Percentiles rank a stretch among this genome's conserved stretches.
Conservation (phyloP, 495 filamentous ascomycete species). For the Trichocladium antarcticum region DNA sequence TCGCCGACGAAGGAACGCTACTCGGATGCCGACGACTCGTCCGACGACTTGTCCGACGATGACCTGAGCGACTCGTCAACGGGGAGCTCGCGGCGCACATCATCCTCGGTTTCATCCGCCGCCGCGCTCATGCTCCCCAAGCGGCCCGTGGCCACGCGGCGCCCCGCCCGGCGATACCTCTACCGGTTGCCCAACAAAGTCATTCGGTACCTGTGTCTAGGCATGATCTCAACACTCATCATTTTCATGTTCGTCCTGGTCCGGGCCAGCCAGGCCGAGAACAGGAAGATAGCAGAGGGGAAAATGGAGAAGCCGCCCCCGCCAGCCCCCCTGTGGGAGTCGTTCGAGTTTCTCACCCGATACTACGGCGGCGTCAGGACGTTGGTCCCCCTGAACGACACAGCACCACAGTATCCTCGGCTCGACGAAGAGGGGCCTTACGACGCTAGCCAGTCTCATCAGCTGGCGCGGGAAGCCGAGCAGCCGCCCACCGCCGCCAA, state of each 20-base stretch:
- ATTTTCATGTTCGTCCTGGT: constrained; percentile 62
- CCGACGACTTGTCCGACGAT: too few species aligned
- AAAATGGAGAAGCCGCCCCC: constrained; percentile 37
- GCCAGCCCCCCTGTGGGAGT: constrained; percentile 64
- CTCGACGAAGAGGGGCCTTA: constrained; percentile 36
- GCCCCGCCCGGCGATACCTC: constrained; percentile 33
- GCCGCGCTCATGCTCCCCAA: constrained; percentile 46
- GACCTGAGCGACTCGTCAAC: constrained; percentile 30
- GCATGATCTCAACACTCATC: constrained; percentile 53
- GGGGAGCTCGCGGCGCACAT: constrained; percentile 38
- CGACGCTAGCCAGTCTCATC: constrained; percentile 20
- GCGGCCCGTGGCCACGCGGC: constrained; percentile 19
- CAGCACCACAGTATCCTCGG: constrained; percentile 67
- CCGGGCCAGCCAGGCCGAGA: constrained; percentile 56
- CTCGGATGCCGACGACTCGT: constrained; percentile 34
- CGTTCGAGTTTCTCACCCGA: constrained; percentile 65
- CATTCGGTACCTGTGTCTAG: constrained; percentile 60
- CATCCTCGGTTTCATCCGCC: constrained; percentile 38
- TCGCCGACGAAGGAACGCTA: constrained; percentile 34
- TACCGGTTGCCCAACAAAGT: constrained; percentile 54
- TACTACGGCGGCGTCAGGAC: constrained; percentile 75
- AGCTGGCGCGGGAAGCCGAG: constrained; percentile 8
- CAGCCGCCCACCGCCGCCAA: constrained; percentile 54
- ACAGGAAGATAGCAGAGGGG: constrained; percentile 48
- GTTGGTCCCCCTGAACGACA: constrained; percentile 49